Evolutionary conservation across 1,284 basidiomycete species (phyloP), one percentile per base, ranked within the genome.

Genomic region (Microbotryum intermedium): DNA sequence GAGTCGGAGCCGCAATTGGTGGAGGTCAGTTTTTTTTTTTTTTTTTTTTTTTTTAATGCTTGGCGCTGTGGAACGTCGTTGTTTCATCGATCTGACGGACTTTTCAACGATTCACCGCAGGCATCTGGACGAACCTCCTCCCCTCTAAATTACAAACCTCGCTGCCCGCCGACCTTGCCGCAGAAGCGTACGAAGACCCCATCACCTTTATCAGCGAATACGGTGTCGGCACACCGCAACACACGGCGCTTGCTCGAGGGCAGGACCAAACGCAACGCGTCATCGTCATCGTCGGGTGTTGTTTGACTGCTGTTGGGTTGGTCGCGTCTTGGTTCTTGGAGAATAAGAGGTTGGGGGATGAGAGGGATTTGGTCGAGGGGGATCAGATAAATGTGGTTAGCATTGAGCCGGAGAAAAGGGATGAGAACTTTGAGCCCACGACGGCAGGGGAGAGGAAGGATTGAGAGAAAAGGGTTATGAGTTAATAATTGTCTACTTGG

Each of bases 1-100:
- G 74, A 28, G 72, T 76, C 58, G 75, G 75, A 0, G 60, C 69
- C 0, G 72, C 74, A 18, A 74, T 76, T 50, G 72, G 73, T 8
- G 75, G 76, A 18, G 73, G 70, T 21, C 23, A 28, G 26, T 23
- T 49, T 23, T 34, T 13, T 6, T 23, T 34, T n/a, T 39, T 2
- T 28, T 20, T n/a, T n/a, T n/a, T n/a, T n/a, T n/a, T n/a, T n/a
- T n/a, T n/a, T n/a, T n/a, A n/a, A n/a, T n/a, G n/a, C n/a, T n/a
- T n/a, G n/a, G n/a, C 10, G 18, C 3, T 21, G 3, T 18, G n/a
- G 43, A 53, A 8, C 13, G 7, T 52, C 34, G 6, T 39, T 9
- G 46, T n/a, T 48, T 13, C 18, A 13, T 23, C 11, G 1, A 11
- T 48, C 46, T 8, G 4, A 11, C 46, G 23, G 28, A 48, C 26